Percentiles rank a stretch among this genome's conserved stretches.
These are phyloP conservation scores for Bipolaris victoriae DNA, from an alignment of 2,329 filamentous ascomycete species.

Conservation along the genomic window DNA sequence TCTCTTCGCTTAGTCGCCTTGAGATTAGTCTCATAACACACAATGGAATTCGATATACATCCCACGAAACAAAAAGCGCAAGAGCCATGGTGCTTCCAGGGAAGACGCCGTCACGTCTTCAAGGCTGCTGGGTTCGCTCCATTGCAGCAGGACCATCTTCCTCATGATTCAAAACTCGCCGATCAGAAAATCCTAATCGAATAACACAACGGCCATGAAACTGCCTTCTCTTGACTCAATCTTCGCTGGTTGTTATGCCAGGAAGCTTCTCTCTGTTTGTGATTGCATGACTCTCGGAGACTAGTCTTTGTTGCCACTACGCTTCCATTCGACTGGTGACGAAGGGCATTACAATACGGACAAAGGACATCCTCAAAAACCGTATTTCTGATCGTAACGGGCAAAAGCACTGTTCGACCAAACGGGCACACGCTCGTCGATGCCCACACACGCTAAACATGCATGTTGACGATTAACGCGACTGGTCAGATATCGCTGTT, in stretches of 20 bases:
- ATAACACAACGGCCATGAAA: conserved; percentile 29
- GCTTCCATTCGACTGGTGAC: conserved; percentile 43
- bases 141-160: conserved; percentile 20
- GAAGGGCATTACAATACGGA: conserved; percentile 74
- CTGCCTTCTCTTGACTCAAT: conserved; percentile 21
- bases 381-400: conserved; percentile 61
- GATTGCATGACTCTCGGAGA: conserved; percentile 83
- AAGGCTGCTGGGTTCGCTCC: conserved; percentile 9
- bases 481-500: conserved; percentile 62
- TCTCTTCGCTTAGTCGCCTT: conserved; percentile 12
- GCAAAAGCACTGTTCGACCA: conserved; percentile 28
- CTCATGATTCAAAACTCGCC: conserved; percentile 16
- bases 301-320: conserved; percentile 94
- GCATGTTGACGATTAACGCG: conserved; percentile 69
- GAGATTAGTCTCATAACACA: conserved; percentile 16
- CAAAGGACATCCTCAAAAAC: conserved; percentile 98
- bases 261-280: conserved; percentile 72
- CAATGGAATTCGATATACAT: conserved; percentile 20
- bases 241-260: conserved; percentile 22
- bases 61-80: conserved; percentile 8
- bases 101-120: conserved; percentile 17
- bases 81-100: conserved; percentile 23
- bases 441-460: conserved; percentile 58
- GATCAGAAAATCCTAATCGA: conserved; percentile 35
- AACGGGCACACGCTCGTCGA: conserved; percentile 63